Evolutionary conservation across 2,329 filamentous ascomycete species (phyloP), one percentile per base, ranked within the genome.

Genomic region (Dactylellina leptospora): DNA sequence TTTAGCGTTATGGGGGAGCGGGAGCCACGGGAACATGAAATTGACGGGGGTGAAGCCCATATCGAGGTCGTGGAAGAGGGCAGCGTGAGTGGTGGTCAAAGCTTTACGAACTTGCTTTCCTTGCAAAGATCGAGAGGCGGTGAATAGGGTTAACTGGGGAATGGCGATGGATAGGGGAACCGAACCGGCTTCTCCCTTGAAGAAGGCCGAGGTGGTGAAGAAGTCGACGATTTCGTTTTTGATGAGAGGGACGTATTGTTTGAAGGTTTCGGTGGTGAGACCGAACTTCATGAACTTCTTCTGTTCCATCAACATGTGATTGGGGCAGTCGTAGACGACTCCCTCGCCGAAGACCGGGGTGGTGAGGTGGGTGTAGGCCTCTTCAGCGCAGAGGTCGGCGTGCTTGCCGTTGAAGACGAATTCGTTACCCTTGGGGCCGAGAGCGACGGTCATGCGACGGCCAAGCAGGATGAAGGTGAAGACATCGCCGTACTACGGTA

Each of bases 391-490:
- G 77, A 96, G 88, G 78, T 96, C 92, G 82, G 90, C 91, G 77
- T 92, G 84, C 83, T 95, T 96, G 78, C 91, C 92, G 79, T 96
- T 96, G 75, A 96, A 84, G 76, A 96, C 92, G 80, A 96, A 96
- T 76, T 96, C 91, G 80, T 96, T 96, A 75, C 92, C 92, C 40
- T 75, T 88, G 85, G 33, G 89, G 88, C 61, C 92, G 91, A 72
- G 96, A 82, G 76, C 88, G 92, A 96, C 92, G 2, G 92, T 96
- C 48, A 90, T 95, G 82, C 92, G 93, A 84, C 90, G 92, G 77
- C 92, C 92, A 58, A 96, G 87, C 53, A 96, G 86, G 71, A 96
- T 82, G 78, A 96, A 96, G 16, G 92, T 96, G 80, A 95, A 96
- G 78, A 92, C 87, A 81, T 96, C 90, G 79, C 92, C 92, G 79